phyloP scores from a whole-genome alignment of 306 rosid genomes.

The Mimosa pudica region DNA sequence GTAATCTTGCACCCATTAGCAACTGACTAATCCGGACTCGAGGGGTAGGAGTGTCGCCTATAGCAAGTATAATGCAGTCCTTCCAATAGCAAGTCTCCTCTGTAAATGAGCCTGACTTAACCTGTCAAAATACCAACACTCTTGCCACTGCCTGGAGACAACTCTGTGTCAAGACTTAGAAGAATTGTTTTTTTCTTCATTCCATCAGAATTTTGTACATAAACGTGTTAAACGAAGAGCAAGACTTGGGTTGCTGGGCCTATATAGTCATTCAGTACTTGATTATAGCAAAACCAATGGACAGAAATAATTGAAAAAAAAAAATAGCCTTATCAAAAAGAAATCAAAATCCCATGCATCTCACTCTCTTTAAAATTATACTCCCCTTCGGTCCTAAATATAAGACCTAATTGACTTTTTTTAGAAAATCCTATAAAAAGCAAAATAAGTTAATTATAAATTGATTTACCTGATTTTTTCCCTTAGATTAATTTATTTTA shows the following conservation, averaged over 20 bases:
- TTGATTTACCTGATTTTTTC: too few species aligned
- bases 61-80: neutral
- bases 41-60: too few species aligned
- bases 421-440: too few species aligned
- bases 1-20: too few species aligned
- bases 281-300: neutral
- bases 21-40: too few species aligned
- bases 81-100: conserved; percentile 5
- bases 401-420: too few species aligned
- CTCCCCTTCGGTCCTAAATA: too few species aligned
- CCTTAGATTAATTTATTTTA: too few species aligned
- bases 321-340: too few species aligned
- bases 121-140: neutral
- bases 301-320: neutral
- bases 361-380: too few species aligned
- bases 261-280: neutral
- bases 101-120: too few species aligned
- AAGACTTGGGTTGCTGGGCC: neutral
- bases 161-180: neutral
- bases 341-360: neutral
- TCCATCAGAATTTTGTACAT: neutral
- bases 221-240: neutral
- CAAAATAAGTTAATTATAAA: too few species aligned
- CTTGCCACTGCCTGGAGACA: neutral
- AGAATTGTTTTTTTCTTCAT: neutral